These are phyloP conservation scores for Suillus subaureus DNA, from an alignment of 768 basidiomycete species.

Conservation along the genomic window DNA sequence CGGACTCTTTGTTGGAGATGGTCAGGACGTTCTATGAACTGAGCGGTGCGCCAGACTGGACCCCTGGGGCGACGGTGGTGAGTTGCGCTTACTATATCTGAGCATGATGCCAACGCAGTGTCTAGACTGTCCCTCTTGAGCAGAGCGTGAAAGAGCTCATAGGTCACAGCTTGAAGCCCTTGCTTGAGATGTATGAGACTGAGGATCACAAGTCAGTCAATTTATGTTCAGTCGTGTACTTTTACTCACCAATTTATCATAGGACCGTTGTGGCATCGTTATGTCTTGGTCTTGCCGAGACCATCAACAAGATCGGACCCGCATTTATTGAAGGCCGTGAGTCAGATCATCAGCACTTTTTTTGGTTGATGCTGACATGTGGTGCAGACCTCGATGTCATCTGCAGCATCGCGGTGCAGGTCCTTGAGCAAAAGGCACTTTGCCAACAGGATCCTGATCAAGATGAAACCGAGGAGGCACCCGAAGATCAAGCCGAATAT, in stretches of 20 bases:
- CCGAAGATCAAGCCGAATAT: slow-evolving; percentile 92
- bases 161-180: slow-evolving; percentile 66
- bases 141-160: slow-evolving; percentile 78
- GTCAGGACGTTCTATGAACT: slow-evolving; percentile 92
- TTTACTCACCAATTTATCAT: slow-evolving; percentile 15
- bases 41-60: slow-evolving; percentile 81
- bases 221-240: slow-evolving; percentile 10
- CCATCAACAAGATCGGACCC: slow-evolving; percentile 90
- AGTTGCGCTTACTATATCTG: slow-evolving; percentile 28
- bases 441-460: slow-evolving; percentile 97
- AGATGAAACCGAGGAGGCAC: slow-evolving; percentile 83
- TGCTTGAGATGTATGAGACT: slow-evolving; percentile 87
- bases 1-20: slow-evolving; percentile 85
- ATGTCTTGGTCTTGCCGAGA: slow-evolving; percentile 88
- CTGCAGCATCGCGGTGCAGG: slow-evolving; percentile 78
- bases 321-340: slow-evolving; percentile 78
- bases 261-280: slow-evolving; percentile 88
- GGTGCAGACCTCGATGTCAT: slow-evolving; percentile 69
- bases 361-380: slow-evolving; percentile 13
- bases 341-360: slow-evolving; percentile 30
- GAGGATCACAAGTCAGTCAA: slow-evolving; percentile 94
- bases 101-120: slow-evolving; percentile 13
- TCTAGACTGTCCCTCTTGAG: slow-evolving; percentile 53
- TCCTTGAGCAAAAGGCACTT: slow-evolving; percentile 91
- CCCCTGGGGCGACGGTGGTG: slow-evolving; percentile 67